These are phyloP conservation scores for Venturia carpophila DNA, from an alignment of 2,329 filamentous ascomycete species.

Conservation along the genomic window DNA sequence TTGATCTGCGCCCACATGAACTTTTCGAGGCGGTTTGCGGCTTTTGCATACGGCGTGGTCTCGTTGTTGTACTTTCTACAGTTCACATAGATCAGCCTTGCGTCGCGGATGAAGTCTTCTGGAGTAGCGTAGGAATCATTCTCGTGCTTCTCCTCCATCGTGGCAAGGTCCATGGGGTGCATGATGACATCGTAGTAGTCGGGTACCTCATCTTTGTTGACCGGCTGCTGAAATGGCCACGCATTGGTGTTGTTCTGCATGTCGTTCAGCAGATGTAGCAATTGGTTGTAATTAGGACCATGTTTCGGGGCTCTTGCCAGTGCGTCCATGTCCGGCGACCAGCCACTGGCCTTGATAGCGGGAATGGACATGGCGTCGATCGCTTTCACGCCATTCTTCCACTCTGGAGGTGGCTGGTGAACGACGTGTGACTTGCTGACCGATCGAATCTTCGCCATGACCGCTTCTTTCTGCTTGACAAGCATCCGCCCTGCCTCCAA, in stretches of 20 bases:
- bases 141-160: slow-evolving; percentile 93
- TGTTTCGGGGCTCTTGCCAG: slow-evolving; percentile 89
- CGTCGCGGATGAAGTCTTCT: slow-evolving; percentile 86
- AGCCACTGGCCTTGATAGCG: slow-evolving; percentile 83
- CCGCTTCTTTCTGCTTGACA: slow-evolving; percentile 91
- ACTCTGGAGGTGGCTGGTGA: slow-evolving; percentile 76
- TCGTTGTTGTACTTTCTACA: slow-evolving; percentile 96
- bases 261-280: slow-evolving; percentile 86
- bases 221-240: slow-evolving; percentile 91
- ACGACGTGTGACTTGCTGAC: slow-evolving; percentile 84
- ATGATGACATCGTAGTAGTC: slow-evolving; percentile 99
- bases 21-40: slow-evolving; percentile 84
- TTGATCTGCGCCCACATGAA: slow-evolving; percentile 93
- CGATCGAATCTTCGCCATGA: slow-evolving; percentile 88
- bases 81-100: slow-evolving; percentile 85
- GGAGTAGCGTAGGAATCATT: slow-evolving; percentile 85
- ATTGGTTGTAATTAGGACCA: slow-evolving; percentile 90
- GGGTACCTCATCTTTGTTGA: slow-evolving; percentile 92
- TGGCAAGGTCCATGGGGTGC: slow-evolving; percentile 91
- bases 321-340: slow-evolving; percentile 97
- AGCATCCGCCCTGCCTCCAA: slow-evolving; percentile 90
- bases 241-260: slow-evolving; percentile 88
- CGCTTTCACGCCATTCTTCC: slow-evolving; percentile 63
- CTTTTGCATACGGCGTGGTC: slow-evolving; percentile 89
- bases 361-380: slow-evolving; percentile 83